Percentiles rank a stretch among this genome's conserved stretches.
phyloP scores from a whole-genome alignment of 139 green algal genomes.

The Edaphochlamys debaryana region DNA sequence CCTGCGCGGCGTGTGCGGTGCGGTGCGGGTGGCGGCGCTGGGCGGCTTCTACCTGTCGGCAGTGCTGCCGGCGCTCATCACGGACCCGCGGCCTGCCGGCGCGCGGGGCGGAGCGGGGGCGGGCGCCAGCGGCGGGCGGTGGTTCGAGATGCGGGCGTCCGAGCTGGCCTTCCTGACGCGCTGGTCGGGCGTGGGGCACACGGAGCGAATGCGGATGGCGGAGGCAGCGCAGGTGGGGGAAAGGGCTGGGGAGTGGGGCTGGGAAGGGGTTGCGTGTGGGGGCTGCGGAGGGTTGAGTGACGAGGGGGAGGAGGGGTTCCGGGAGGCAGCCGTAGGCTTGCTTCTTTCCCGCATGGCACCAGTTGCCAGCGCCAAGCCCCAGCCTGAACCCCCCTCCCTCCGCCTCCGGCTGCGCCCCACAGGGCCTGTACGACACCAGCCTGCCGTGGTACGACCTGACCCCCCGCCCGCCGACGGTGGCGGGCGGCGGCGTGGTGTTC shows the following conservation, averaged over 20 bases:
- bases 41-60: constrained; percentile 11
- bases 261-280: too few relatives aligned
- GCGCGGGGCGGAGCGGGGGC: background rate
- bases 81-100: background rate
- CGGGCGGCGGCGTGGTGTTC: constrained; percentile 15
- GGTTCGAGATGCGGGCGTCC: constrained; percentile 16
- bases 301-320: too few relatives aligned
- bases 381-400: too few relatives aligned
- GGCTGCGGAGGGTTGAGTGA: too few relatives aligned
- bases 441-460: constrained; percentile 15
- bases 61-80: constrained; percentile 14
- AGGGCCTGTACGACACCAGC: constrained; percentile 12
- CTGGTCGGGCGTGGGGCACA: background rate
- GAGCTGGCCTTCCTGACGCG: constrained; percentile 18
- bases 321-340: too few relatives aligned
- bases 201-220: constrained; percentile 1
- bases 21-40: constrained; percentile 20
- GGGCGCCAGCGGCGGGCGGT: background rate
- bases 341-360: too few relatives aligned
- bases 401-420: too few relatives aligned
- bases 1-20: background rate
- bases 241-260: too few relatives aligned
- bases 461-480: background rate
- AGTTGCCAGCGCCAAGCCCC: too few relatives aligned
- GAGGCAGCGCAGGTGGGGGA: background rate